These are phyloP conservation scores for Lachnellula suecica DNA, from an alignment of 2,329 filamentous ascomycete species.

Conservation along the genomic window DNA sequence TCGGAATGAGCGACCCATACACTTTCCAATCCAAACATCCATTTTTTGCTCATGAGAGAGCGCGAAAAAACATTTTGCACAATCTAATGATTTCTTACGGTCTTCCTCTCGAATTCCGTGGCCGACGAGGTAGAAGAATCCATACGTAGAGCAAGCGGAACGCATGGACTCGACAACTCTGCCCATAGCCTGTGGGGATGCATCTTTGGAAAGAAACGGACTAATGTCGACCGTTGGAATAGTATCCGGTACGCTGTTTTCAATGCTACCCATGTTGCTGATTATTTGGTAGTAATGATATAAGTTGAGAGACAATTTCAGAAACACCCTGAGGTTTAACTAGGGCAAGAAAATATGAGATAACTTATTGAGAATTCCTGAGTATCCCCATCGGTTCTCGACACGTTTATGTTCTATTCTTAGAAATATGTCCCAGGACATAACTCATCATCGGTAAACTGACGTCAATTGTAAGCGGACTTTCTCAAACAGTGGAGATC, in stretches of 20 bases:
- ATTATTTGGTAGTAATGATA: not conserved
- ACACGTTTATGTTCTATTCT: too few species aligned
- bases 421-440: too few species aligned
- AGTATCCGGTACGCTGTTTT: constrained; percentile 10
- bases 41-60: constrained; percentile 35
- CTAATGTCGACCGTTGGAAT: constrained; percentile 33
- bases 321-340: too few species aligned
- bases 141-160: constrained; percentile 29
- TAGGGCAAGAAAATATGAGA: too few species aligned
- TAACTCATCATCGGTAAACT: too few species aligned
- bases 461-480: too few species aligned
- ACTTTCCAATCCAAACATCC: constrained; percentile 25
- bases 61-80: constrained; percentile 6
- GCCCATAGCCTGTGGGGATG: constrained; percentile 17
- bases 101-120: constrained; percentile 33
- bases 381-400: too few species aligned
- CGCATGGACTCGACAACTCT: constrained; percentile 29
- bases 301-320: not conserved
- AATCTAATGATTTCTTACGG: constrained; percentile 8
- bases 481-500: too few species aligned
- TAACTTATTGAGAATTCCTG: too few species aligned
- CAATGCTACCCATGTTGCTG: not conserved
- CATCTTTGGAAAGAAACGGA: constrained; percentile 19
- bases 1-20: constrained; percentile 32
- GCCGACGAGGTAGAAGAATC: constrained; percentile 43